Base-by-base conservation (phyloP, 148 eudicot species). In the Limonium bicolor region DNA sequence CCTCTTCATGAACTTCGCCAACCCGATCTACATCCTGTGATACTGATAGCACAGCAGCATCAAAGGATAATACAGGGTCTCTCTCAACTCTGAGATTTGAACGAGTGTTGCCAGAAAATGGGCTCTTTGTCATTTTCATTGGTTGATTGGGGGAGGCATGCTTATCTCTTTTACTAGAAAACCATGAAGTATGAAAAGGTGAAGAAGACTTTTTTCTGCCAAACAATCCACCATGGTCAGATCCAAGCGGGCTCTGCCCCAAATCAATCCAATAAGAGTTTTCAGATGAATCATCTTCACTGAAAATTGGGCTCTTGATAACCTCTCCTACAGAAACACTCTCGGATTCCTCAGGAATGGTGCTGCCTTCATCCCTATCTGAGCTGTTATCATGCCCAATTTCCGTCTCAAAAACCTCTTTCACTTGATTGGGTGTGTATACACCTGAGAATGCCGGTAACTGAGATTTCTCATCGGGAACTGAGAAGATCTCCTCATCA, bases 361-460 rank as follows among this genome's bases (percentile, higher is more conserved):
- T 82, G 78, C 94, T 87, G 3, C 78, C 66, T 15, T 86, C 90
- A 53, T 87, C 96, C 50, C 74, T 69, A 25, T 88, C 94, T 9
- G 95, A 81, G 48, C 76, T 54, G 59, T 71, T 78, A 36, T 85
- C 99, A 45, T 69, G 85, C 36, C 81, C 99, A 68, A 92, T 75
- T 63, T 92, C 94, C 6, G 80, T 90, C 40, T 92, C 95, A 55
- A 81, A 80, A 5, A 85, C 95, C 66, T 92, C 95, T 60, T 82
- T 81, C 37, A 92, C 95, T 47, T 85, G 99, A 17, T 72, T 67
- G 58, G 95, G 70, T 14, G 88, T 92, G 60, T 48, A 85, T 21
- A 78, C 99, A 58, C 99, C 99, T 36, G 99, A 92, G 58, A 92
- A 92, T 28, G 95, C 99, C 4, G 99, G 99, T 70, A 85, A 46